A percentile compares a stretch with the other conserved stretches of the same genome.
Conservation (phyloP, 2,329 filamentous ascomycete species). For the Zasmidium citrigriseum region DNA sequence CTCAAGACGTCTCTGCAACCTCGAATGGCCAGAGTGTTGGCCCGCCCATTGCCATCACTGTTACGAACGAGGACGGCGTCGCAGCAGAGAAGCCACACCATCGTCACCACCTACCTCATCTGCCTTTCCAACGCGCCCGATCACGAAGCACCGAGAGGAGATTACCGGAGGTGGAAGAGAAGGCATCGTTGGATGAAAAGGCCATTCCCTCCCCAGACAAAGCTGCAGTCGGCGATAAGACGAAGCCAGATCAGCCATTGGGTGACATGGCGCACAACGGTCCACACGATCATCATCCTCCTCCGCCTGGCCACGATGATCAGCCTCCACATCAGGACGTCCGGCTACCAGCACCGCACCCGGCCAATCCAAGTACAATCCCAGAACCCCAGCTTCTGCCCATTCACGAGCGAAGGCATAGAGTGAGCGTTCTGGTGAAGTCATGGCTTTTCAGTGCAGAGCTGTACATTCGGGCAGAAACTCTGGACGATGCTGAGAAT, state of each 20-base stretch:
- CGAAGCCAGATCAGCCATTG: conserved; percentile 36
- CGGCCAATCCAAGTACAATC: conserved; percentile 35
- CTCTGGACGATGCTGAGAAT: conserved; percentile 77
- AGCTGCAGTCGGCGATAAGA: conserved; percentile 4
- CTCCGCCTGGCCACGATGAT: conserved; percentile 40
- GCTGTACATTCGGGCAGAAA: conserved; percentile 79
- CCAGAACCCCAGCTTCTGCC: conserved; percentile 53
- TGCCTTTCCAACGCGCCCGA: conserved; percentile 30
- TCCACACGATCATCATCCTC: conserved; percentile 35
- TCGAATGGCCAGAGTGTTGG: conserved; percentile 25
- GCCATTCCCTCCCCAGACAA: conserved; percentile 1
- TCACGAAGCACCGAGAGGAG: conserved; percentile 10
- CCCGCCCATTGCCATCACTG: conserved; percentile 69
- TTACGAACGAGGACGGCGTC: conserved; percentile 64
- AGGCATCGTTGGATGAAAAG: conserved; percentile 18
- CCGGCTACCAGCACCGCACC: conserved; percentile 44
- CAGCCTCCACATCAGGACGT: conserved; percentile 47
- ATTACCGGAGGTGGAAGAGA: conserved; percentile 8
- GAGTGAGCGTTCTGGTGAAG: conserved; percentile 64
- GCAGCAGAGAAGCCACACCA: conserved; percentile 37
- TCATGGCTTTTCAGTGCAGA: conserved; percentile 90
- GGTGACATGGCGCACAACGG: conserved; percentile 42
- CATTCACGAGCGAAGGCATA: conserved; percentile 56
- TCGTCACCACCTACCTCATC: conserved; percentile 37
- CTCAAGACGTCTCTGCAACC: conserved; percentile 17